Evolutionary conservation across 371 early-diverging fungal species (phyloP), one percentile per base, ranked within the genome.

Genomic region (Apophysomyces trapeziformis): DNA sequence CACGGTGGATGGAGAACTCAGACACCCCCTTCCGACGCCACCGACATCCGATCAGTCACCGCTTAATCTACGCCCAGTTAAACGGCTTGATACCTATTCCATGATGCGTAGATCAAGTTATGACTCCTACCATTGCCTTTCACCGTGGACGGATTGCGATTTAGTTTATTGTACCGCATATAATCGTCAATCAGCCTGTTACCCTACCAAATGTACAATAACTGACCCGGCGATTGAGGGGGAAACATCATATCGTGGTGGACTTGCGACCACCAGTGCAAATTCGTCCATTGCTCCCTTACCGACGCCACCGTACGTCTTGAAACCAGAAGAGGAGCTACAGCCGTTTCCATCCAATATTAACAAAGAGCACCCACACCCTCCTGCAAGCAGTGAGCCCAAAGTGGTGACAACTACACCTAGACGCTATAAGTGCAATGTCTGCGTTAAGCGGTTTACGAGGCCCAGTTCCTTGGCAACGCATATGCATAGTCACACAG

Each of bases 401-500:
- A 64, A 64, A 57, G 65, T 59, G 16, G 46, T 62, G 11, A 61
- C 71, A 21, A 44, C 66, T 2, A 71, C 68, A 36, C 72, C 75
- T 13, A 73, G 67, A n/a, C 71, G 74, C 38, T 76, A 76, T 56
- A 68, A 66, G 9, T 89, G 89, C 57, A 77, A 73, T 1, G 67
- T 79, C 7, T 89, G 90, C 60, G 61, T 64, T 16, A 85, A 88
- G 66, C 66, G 84, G 7, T 89, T 89, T 65, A 80, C 85, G 4
- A 76, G 89, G 5, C 89, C 89, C 11, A 81, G 81, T 66, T 84
- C 85, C 38, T 68, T 89, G 47, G 76, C 80, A n/a, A 87, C 87
- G 14, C 89, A 89, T 67, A 76, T 83, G 67, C 78, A 85, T 70
- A 86, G 87, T 41, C 89, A 89, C 60, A 88, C 90, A 37, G 88